These are phyloP conservation scores for Nicotiana noctiflora DNA, from an alignment of 257 asterid species.

Conservation along the genomic window DNA sequence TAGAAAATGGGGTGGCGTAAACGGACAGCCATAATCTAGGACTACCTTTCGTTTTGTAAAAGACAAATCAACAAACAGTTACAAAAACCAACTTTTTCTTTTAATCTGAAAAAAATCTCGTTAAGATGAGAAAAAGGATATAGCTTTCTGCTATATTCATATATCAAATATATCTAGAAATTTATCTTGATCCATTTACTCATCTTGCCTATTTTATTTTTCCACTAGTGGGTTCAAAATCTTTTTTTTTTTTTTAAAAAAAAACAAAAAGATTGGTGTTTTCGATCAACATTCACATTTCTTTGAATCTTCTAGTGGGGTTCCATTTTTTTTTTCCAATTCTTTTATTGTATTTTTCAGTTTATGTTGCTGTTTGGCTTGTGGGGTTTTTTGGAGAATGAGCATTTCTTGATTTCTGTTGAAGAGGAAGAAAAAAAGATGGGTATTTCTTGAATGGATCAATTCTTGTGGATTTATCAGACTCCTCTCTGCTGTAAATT, in stretches of 20 bases:
- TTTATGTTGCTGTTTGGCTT: background rate
- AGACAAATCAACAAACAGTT: slow-evolving; percentile 52
- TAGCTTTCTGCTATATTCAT: background rate
- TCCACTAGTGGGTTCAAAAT: background rate
- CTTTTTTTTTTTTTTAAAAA: background rate
- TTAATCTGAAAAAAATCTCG: background rate
- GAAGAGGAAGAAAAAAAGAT: background rate
- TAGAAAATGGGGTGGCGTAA: slow-evolving; percentile 3
- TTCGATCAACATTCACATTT: background rate
- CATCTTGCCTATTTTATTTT: background rate
- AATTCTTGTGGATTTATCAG: background rate
- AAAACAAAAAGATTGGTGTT: background rate
- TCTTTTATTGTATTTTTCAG: background rate
- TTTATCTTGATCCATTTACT: background rate
- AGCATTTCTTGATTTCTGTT: background rate
- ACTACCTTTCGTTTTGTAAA: slow-evolving; percentile 18
- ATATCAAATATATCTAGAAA: background rate
- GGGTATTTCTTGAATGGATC: background rate
- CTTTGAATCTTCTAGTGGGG: background rate
- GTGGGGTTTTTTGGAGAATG: background rate
- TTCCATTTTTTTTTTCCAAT: background rate
- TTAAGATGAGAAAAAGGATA: background rate
- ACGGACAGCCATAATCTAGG: slow-evolving; percentile 8
- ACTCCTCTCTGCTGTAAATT: background rate
- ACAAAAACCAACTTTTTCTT: background rate